Base-by-base conservation (phyloP, 306 rosid species). In the Purshia tridentata region DNA sequence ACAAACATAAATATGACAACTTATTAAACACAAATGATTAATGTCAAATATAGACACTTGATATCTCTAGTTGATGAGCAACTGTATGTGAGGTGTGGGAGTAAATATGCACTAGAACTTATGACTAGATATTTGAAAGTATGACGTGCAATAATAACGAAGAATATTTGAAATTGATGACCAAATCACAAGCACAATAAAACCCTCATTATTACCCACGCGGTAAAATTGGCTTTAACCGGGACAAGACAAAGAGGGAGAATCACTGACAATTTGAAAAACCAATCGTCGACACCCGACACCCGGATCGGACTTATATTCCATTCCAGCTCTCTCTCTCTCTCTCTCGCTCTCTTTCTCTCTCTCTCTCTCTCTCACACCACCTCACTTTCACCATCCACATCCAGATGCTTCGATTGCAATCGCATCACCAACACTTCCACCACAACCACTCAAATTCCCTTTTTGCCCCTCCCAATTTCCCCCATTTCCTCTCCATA, bases 341-440 rank as follows among this genome's bases (percentile, higher is more conserved):
- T 8, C 52, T 20, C 15, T 67, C 20, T 65, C 56, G 16, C 48
- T 53, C 11, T 37, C 54, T 67, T 23, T 69, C 52, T 59, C 59
- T 52, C 65, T 56, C 44, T 72, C 3, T 19, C 22, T 73, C 68
- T n/a, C n/a, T n/a, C n/a, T n/a, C 41, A 1, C 35, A 29, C 61
- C 7, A 13, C 12, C 69, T 46, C 42, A 37, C 35, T 29, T 3
- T 12, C 35, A 35, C 42, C 50, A 48, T 22, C 42, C 64, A 63
- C 58, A 75, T 58, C 81, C 67, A 64, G 74, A 73, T 77, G 73
- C 78, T 54, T 68, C 65, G 20, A 22, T 61, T 67, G 12, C 61
- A 75, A 40, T 53, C 42, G 58, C 67, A 74, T 73, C 67, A 14
- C 64, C 46, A 74, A 66, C 65, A 65, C n/a, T 57, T 1, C 22